Evolutionary conservation across 345 rosid genomes (phyloP).

Genomic region (Eucalyptus cloeziana): DNA sequence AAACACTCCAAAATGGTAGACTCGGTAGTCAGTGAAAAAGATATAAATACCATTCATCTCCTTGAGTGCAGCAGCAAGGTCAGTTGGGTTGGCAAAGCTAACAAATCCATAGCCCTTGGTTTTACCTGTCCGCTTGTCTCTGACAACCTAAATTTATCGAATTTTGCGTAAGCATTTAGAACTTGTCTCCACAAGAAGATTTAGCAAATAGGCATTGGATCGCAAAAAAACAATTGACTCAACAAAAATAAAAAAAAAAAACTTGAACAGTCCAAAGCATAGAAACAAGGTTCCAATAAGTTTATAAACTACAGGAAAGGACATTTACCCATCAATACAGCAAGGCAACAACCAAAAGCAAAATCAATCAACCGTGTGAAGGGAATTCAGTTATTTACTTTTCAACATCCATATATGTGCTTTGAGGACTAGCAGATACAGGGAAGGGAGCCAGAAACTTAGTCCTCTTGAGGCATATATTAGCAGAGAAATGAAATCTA

Average conservation of each 20-base stretch:
- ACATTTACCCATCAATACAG: not conserved
- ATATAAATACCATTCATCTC: slow-evolving; percentile 78
- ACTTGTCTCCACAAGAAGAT: not conserved
- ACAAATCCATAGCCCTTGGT: slow-evolving; percentile 97
- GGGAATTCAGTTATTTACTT: not conserved
- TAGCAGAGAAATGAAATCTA: not conserved
- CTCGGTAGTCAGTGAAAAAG: not conserved
- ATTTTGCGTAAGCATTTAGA: not conserved
- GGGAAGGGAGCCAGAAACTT: not conserved
- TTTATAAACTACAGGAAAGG: not conserved
- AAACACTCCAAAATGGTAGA: not conserved
- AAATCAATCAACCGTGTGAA: not conserved
- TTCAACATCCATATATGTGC: not conserved
- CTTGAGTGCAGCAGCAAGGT: slow-evolving; percentile 83
- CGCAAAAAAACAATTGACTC: not conserved
- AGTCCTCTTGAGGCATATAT: not conserved
- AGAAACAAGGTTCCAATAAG: not conserved
- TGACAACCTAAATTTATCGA: slow-evolving; percentile 47
- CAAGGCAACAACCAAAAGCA: not conserved
- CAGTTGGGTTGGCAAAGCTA: slow-evolving; percentile 83
- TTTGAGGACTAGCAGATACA: not conserved
- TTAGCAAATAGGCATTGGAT: not conserved
- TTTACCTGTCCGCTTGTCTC: slow-evolving; percentile 96
- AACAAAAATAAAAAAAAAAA: not conserved
- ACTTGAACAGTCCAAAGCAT: not conserved